Evolutionary conservation across 1,139 yeast genomes (phyloP).

Genomic region (Pneumocystis sp.): DNA sequence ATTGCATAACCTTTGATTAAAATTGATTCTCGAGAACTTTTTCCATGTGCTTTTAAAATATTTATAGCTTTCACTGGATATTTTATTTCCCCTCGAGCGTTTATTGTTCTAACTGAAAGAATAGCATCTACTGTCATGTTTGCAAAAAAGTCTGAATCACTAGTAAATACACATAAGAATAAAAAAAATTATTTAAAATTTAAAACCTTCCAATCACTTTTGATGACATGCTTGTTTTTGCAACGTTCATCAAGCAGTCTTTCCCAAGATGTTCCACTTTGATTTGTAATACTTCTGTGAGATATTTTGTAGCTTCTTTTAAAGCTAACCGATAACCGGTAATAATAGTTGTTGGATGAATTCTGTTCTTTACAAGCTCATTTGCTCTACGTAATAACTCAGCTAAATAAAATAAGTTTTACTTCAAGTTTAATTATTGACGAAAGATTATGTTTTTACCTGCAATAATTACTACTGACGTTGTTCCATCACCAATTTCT

Average conservation of each 20-base stretch:
- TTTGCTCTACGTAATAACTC: constrained; percentile 87
- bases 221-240: constrained; percentile 93
- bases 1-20: constrained; percentile 88
- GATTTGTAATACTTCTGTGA: constrained; percentile 68
- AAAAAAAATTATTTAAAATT: background rate
- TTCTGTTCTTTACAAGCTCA: constrained; percentile 80
- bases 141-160: constrained; percentile 82
- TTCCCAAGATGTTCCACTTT: constrained; percentile 74
- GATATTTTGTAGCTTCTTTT: constrained; percentile 80
- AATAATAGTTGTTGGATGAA: constrained; percentile 95
- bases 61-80: constrained; percentile 98
- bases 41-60: constrained; percentile 91
- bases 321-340: constrained; percentile 91
- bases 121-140: constrained; percentile 89
- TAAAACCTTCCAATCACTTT: constrained; percentile 63
- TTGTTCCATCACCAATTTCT: constrained; percentile 97
- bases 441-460: constrained; percentile 19
- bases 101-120: constrained; percentile 85
- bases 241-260: constrained; percentile 62
- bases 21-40: constrained; percentile 72
- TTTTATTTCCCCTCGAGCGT: constrained; percentile 71
- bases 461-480: constrained; percentile 23
- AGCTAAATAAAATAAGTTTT: constrained; percentile 23
- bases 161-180: constrained; percentile 11
- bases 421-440: constrained; percentile 62